Conservation (phyloP, 768 basidiomycete species). For the Hericium erinaceus region DNA sequence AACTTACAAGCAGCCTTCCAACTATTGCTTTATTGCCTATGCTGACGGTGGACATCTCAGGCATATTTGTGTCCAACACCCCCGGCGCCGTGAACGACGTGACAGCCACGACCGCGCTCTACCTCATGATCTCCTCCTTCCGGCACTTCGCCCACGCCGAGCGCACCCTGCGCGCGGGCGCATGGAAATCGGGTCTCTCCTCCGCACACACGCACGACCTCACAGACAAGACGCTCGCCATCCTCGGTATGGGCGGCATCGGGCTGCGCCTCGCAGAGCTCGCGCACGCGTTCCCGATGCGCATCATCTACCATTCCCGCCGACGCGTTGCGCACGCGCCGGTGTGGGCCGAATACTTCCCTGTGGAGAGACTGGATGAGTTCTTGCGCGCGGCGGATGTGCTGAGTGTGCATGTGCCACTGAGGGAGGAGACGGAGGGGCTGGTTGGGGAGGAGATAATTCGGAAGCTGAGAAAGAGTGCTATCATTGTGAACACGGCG, state of each 20-base stretch:
- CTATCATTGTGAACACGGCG: conserved; percentile 79
- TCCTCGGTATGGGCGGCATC: conserved; percentile 74
- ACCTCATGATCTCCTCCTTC: conserved; percentile 68
- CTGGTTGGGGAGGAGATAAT: conserved; percentile 75
- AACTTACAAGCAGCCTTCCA: no score
- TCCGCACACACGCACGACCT: conserved; percentile 52
- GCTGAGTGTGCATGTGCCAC: conserved; percentile 78
- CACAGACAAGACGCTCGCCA: conserved; percentile 58
- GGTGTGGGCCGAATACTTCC: conserved; percentile 68
- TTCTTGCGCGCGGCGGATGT: conserved; percentile 72
- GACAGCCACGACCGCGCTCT: conserved; percentile 82
- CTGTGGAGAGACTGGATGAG: conserved; percentile 43
- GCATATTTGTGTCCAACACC: conserved; percentile 79
- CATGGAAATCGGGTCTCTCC: conserved; percentile 50
- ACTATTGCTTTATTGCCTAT: no score
- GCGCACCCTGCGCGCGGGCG: conserved; percentile 38
- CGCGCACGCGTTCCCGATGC: conserved; percentile 80
- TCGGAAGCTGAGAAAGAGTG: conserved; percentile 63
- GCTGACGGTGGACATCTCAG: conserved; percentile 22
- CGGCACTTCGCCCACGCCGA: conserved; percentile 67
- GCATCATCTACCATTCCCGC: conserved; percentile 72
- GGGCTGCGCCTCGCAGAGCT: conserved; percentile 63
- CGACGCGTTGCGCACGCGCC: conserved; percentile 49
- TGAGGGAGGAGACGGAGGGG: conserved; percentile 64
- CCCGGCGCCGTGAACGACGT: conserved; percentile 87